Evolutionary conservation across 345 rosid species (phyloP).

Genomic region (Arabidopsis thaliana): TAIR10.1 NC_003076.8:2970501-2971000

Average conservation of each 20-base stretch:
- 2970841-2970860: too few relatives aligned
- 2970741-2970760: slow-evolving; percentile 35
- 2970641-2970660: neutral
- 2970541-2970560: slow-evolving; percentile 11
- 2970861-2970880: too few relatives aligned
- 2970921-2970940: neutral
- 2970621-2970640: slow-evolving; percentile 2
- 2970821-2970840: neutral
- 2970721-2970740: slow-evolving; percentile 33
- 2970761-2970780: neutral
- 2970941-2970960: neutral
- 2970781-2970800: neutral
- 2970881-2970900: too few relatives aligned
- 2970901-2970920: too few relatives aligned
- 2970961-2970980: neutral
- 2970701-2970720: neutral
- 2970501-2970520: slow-evolving; percentile 28
- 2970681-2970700: neutral
- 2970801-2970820: neutral
- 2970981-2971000: neutral
- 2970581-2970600: slow-evolving; percentile 6
- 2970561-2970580: neutral
- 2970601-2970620: neutral
- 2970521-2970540: slow-evolving; percentile 18
- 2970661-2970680: neutral